Percentiles rank a stretch among this genome's conserved stretches.
Conservation (phyloP, 1,284 basidiomycete species). For the Boletellus sp. region DNA sequence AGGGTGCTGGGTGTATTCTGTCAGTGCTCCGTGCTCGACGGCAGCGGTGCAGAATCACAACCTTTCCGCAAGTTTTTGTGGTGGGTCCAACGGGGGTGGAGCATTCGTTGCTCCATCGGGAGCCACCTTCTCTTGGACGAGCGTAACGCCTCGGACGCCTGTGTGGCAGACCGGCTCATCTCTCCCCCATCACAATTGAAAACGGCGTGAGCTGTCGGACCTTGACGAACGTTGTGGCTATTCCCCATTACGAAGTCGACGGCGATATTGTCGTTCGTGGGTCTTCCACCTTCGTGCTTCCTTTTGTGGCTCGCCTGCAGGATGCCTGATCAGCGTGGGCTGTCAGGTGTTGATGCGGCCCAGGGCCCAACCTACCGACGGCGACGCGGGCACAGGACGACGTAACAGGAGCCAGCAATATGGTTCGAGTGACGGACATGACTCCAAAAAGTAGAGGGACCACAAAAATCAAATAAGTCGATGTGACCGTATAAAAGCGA, state of each 20-base stretch:
- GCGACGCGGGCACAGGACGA: slow-evolving; percentile 6
- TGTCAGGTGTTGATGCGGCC: slow-evolving; percentile 20
- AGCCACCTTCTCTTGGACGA: neutral
- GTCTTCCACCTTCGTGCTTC: slow-evolving; percentile 14
- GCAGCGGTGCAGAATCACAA: neutral
- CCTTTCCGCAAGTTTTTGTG: neutral
- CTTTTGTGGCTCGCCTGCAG: slow-evolving; percentile 20
- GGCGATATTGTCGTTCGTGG: slow-evolving; percentile 18
- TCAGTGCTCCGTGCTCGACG: neutral
- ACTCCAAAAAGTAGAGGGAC: slow-evolving; percentile 10
- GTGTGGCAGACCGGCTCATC: slow-evolving; percentile 2
- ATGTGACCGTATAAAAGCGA: slow-evolving; percentile 22
- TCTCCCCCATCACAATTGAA: slow-evolving; percentile 5
- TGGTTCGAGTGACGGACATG: slow-evolving; percentile 9
- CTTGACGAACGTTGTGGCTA: slow-evolving; percentile 5
- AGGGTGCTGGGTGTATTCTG: neutral
- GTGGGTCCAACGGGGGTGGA: neutral
- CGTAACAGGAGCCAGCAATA: slow-evolving; percentile 17
- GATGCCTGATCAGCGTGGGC: slow-evolving; percentile 20
- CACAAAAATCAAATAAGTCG: slow-evolving; percentile 8
- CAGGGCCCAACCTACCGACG: neutral
- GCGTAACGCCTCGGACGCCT: neutral
- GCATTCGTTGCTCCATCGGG: neutral
- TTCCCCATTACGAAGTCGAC: slow-evolving; percentile 19
- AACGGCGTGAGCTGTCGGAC: slow-evolving; percentile 16